phyloP scores from a whole-genome alignment of 139 green algal genomes.

The Haematococcus lacustris region DNA sequence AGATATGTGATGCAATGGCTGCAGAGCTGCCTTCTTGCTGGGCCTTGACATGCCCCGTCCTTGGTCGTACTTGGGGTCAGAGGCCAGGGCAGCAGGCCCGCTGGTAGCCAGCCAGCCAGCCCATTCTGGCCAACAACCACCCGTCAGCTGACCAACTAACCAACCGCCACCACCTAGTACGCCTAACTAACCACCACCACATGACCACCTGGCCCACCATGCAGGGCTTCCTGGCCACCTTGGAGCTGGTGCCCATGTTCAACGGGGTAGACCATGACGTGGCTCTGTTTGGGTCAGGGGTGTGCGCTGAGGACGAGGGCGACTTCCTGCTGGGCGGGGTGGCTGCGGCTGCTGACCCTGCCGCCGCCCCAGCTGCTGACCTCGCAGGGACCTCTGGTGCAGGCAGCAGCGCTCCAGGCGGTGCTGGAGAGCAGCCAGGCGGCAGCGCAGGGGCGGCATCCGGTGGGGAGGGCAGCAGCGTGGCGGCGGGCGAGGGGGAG shows the following conservation, averaged over 20 bases:
- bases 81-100: no score
- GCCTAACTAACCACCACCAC: no score
- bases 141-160: no score
- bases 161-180: no score
- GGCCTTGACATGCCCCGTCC: no score
- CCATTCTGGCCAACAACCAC: no score
- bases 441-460: neutral
- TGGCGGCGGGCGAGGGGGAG: neutral
- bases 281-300: constrained; percentile 70
- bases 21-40: no score
- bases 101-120: no score
- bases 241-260: constrained; percentile 92
- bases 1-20: no score
- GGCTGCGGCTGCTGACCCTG: neutral
- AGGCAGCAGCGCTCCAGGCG: neutral
- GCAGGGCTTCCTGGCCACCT: constrained; percentile 63
- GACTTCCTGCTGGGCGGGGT: constrained; percentile 46
- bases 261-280: constrained; percentile 72
- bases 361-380: neutral
- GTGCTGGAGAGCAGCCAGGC: constrained; percentile 1
- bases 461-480: constrained; percentile 5
- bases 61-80: no score
- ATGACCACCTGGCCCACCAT: no score
- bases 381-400: constrained; percentile 4
- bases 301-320: constrained; percentile 71